Percentiles rank a stretch among this genome's conserved stretches.
Conservation (phyloP, 2,329 filamentous ascomycete genomes). For the Fusarium siculi region DNA sequence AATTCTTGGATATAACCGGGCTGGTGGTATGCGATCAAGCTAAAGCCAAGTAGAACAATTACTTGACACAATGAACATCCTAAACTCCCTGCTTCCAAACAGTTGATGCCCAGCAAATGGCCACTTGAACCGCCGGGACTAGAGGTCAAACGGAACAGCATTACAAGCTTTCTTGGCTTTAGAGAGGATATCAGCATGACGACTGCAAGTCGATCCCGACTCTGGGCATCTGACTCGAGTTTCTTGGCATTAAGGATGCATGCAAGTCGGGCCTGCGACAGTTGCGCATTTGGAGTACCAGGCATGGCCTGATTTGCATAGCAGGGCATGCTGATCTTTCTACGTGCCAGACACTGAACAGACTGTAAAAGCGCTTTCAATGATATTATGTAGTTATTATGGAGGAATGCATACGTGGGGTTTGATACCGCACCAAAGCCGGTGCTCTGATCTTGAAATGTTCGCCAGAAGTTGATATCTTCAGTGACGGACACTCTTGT, state of each 20-base stretch:
- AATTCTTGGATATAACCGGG: no score
- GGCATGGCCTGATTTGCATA: no score
- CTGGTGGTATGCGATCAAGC: background rate
- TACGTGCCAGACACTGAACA: background rate
- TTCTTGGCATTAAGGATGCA: no score
- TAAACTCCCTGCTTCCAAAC: no score
- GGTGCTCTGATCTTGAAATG: background rate
- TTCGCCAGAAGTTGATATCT: background rate
- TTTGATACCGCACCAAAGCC: background rate
- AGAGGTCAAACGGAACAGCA: no score
- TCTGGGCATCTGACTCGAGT: no score
- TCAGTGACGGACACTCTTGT: background rate
- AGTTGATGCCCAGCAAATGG: background rate
- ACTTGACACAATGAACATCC: background rate
- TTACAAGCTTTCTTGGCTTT: background rate
- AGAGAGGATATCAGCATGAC: no score
- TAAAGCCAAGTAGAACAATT: no score
- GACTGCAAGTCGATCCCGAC: background rate
- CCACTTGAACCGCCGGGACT: no score
- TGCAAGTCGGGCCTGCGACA: no score
- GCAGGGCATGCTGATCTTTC: background rate
- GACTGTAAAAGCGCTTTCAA: rapidly evolving
- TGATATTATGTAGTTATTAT: no score
- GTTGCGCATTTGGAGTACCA: background rate
- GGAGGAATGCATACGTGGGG: background rate